Evolutionary conservation across 2,329 filamentous ascomycete species (phyloP), one percentile per base, ranked within the genome.

Genomic region (Nothophaeocryptopus gaeumannii): DNA sequence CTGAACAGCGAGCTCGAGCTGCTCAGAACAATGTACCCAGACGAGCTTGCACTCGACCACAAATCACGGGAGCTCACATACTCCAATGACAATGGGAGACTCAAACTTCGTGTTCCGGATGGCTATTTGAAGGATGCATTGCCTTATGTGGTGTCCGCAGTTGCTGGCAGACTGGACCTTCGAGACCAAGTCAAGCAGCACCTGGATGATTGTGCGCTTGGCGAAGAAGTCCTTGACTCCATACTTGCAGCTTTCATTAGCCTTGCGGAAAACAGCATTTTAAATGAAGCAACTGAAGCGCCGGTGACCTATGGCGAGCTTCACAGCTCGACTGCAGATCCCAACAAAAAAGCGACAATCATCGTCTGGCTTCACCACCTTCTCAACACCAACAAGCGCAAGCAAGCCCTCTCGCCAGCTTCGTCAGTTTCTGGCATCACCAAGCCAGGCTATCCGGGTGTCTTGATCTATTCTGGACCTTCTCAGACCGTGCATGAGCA

Each of bases 301-400:
- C 33, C 15, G 40, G 42, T 12, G 5, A 26, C 15, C 14, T 45
- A 5, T 30, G 46, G 32, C 7, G 26, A 39, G 13, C 3, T 38
- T 10, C 20, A 26, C 20, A 10, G 13, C 9, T 31, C 32, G 13
- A 35, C 39, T 5, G 39, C 32, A 8, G 39, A 32, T 20, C 5
- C 9, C 26, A 37, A 33, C 2, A 10, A 37, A 8, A 29, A 35
- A n/a, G 8, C 35, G 14, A 75, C 72, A 2, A 65, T 73, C 20
- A 66, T 75, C 13, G 66, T 75, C 41, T 75, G 71, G 69, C 67
- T 76, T 1, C 73, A 75, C 38, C 73, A 76, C 44, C 65, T 75
- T 7, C 70, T 76, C 45, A 72, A 72, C 31, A 70, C 70, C 12
- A 70, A 67, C 51, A 76, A 75, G 59, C 70, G 73, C 38, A 76